Base-by-base conservation (phyloP, 345 rosid genomes). In the Hibiscus syriacus region DNA sequence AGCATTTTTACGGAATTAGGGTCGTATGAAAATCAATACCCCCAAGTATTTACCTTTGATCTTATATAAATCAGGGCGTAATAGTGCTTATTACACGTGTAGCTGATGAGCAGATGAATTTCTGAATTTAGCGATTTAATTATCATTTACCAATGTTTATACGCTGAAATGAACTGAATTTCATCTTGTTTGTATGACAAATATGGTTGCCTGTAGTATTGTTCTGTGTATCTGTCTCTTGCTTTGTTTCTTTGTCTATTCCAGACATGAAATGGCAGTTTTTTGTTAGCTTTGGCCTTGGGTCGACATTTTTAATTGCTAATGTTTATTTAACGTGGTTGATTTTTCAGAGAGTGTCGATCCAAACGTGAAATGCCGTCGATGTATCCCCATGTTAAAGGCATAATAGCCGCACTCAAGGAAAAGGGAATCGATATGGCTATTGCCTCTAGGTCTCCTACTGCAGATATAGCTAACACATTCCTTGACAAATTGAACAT, bases 391-490 rank as follows among this genome's bases (percentile, higher is more conserved):
- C 81, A 89, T 55, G 91, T 90, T 55, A 80, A 81, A 49, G 96
- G 96, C 54, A 76, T 89, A 55, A 0, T 92, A 66, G 64, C 45
- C 71, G 93, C 87, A 26, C 75, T 92, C 43, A 83, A 86, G 70
- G 93, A 92, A 25, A 89, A 83, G 60, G 92, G 92, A 11, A 72
- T 89, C 43, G 86, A 87, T 74, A 67, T 86, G 55, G 96, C 98
- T 38, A 62, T 89, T 77, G 96, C 98, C 70, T 92, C 96, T 0
- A 77, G 93, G 61, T 89, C 98, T 49, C 96, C 96, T 0, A 81
- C 90, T 32, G 65, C 90, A 3, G 85, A 89, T 63, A 86, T 84
- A 60, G 98, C 98, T n/a, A 86, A 71, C 61, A 68, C 87, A 52
- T 92, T 87, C 64, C 78, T 89, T 70, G 87, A 82, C 19, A 92